These are phyloP conservation scores for Phialophora tarda DNA, from an alignment of 2,329 filamentous ascomycete genomes.

Conservation along the genomic window DNA sequence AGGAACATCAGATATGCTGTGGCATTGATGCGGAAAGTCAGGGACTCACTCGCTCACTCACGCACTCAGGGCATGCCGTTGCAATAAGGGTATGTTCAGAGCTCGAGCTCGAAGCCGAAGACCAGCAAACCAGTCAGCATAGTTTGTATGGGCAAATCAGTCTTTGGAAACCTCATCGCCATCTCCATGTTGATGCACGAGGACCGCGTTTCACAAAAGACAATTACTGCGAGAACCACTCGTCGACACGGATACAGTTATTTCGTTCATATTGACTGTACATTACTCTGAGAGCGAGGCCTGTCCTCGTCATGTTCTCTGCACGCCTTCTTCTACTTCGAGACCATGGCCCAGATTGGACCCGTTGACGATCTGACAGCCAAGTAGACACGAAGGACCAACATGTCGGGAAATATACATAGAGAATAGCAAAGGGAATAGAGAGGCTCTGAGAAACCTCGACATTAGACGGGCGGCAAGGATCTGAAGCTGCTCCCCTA, in stretches of 20 bases:
- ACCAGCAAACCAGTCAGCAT: neutral
- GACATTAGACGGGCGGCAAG: slow-evolving; percentile 42
- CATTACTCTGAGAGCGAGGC: neutral
- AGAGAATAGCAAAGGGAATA: neutral
- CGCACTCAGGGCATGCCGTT: too few relatives aligned
- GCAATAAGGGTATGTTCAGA: too few relatives aligned
- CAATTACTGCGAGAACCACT: neutral
- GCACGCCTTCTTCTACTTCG: neutral
- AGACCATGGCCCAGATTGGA: neutral
- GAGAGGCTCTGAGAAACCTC: neutral
- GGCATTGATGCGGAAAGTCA: too few relatives aligned
- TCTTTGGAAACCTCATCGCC: neutral
- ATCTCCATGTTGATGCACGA: neutral
- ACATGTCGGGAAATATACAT: neutral
- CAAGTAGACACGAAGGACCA: neutral
- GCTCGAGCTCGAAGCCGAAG: neutral
- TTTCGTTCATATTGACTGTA: neutral
- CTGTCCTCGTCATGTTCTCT: neutral
- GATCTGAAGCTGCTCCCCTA: slow-evolving; percentile 47
- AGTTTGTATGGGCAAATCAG: neutral
- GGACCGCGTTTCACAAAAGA: neutral
- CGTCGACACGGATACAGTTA: neutral
- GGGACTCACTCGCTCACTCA: too few relatives aligned
- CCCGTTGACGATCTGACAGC: neutral
- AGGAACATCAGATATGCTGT: too few relatives aligned